Evolutionary conservation across 768 basidiomycete species (phyloP).

Genomic region (Russula compacta): DNA sequence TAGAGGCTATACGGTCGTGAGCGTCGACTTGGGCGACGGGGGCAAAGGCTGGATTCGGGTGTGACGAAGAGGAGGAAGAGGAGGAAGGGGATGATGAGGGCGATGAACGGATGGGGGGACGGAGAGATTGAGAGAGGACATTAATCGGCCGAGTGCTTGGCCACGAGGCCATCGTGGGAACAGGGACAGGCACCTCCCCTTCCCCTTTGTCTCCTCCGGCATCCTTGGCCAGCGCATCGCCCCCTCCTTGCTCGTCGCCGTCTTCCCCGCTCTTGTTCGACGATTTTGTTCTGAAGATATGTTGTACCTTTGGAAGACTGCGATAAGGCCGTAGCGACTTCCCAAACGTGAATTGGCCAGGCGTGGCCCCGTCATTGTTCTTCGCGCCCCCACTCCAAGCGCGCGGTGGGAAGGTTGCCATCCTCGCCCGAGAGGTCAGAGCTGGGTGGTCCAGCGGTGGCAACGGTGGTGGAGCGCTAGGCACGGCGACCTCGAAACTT

Average conservation of each 20-base stretch:
- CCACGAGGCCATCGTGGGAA: slow-evolving; percentile 14
- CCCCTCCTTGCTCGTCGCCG: background rate
- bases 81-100: background rate
- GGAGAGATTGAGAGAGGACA: background rate
- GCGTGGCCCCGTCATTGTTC: slow-evolving; percentile 9
- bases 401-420: slow-evolving; percentile 22
- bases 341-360: slow-evolving; percentile 20
- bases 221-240: background rate
- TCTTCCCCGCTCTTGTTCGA: slow-evolving; percentile 1
- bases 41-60: slow-evolving; percentile 2
- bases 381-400: slow-evolving; percentile 9
- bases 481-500: slow-evolving; percentile 26
- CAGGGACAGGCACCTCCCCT: background rate
- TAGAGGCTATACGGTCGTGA: slow-evolving; percentile 5
- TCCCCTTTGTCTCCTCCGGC: background rate
- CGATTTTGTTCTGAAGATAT: slow-evolving; percentile 20
- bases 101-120: background rate
- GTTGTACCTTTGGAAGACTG: slow-evolving; percentile 25
- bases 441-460: slow-evolving; percentile 42
- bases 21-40: background rate
- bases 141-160: background rate
- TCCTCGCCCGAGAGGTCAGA: background rate
- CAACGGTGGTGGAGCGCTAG: slow-evolving; percentile 38
- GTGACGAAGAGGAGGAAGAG: background rate
- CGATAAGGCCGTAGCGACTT: slow-evolving; percentile 25